Percentiles rank a stretch among this genome's conserved stretches.
Conservation (phyloP, 2,329 filamentous ascomycete genomes). For the Rutstroemia sp. region DNA sequence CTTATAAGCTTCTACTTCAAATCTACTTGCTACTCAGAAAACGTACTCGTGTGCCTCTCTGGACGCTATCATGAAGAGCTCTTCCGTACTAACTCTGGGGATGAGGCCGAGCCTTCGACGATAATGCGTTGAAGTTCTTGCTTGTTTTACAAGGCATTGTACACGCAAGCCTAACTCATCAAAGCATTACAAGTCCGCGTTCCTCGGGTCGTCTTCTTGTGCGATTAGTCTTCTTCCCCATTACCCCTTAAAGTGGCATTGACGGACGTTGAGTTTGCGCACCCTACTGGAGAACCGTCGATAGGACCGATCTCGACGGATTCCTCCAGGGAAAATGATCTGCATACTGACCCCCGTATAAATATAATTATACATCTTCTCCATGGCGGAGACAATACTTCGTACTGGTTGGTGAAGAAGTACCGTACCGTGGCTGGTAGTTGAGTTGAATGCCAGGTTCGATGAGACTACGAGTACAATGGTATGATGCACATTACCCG, state of each 20-base stretch:
- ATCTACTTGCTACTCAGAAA: too few relatives aligned
- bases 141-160: slow-evolving; percentile 4
- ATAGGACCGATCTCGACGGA: too few relatives aligned
- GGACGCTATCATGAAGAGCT: background rate
- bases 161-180: background rate
- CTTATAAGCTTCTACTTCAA: too few relatives aligned
- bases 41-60: background rate
- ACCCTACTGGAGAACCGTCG: too few relatives aligned
- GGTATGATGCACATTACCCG: background rate
- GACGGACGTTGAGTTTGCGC: too few relatives aligned
- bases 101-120: background rate
- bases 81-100: background rate
- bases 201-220: background rate
- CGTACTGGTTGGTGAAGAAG: too few relatives aligned
- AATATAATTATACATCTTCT: too few relatives aligned
- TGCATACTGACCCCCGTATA: too few relatives aligned
- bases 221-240: background rate
- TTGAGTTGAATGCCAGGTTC: too few relatives aligned
- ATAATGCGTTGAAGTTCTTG: slow-evolving; percentile 5
- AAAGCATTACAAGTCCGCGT: background rate
- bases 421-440: too few relatives aligned
- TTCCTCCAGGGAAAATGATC: too few relatives aligned
- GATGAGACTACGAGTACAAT: background rate
- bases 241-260: background rate
- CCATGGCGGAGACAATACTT: too few relatives aligned